Percentiles rank a stretch among this genome's conserved stretches.
These are phyloP conservation scores for Dacryopinax primogenitus DNA, from an alignment of 768 basidiomycete species.

Conservation along the genomic window DNA sequence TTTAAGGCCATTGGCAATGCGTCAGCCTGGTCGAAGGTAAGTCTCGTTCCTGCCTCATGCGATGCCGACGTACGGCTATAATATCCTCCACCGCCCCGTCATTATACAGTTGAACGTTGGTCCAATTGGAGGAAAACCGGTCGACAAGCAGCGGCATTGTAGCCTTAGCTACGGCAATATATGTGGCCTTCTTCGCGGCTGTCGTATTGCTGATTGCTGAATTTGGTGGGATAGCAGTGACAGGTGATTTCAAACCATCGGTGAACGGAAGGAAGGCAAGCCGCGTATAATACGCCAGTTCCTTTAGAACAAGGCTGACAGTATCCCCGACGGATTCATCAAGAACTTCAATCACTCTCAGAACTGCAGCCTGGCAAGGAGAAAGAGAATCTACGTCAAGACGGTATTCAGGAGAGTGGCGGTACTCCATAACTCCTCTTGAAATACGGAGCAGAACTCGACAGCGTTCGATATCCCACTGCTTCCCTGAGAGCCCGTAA, in stretches of 20 bases:
- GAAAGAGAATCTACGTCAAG: conserved; percentile 74
- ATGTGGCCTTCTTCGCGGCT: conserved; percentile 60
- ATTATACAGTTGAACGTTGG: conserved; percentile 47
- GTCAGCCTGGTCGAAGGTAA: conserved; percentile 45
- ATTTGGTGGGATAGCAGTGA: conserved; percentile 13
- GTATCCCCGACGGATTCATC: conserved; percentile 49
- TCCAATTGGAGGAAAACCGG: conserved; percentile 58
- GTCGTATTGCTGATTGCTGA: conserved; percentile 31
- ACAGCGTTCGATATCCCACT: conserved; percentile 56
- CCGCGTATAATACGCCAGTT: conserved; percentile 73
- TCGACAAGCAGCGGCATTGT: conserved; percentile 72
- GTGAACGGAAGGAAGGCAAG: conserved; percentile 80
- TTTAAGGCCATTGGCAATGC: conserved; percentile 86
- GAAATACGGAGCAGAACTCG: conserved; percentile 61
- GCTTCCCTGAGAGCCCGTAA: conserved; percentile 32
- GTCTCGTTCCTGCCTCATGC: not conserved
- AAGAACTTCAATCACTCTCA: conserved; percentile 56
- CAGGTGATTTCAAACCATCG: conserved; percentile 33
- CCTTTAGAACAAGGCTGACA: conserved; percentile 62
- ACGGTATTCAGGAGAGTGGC: conserved; percentile 70
- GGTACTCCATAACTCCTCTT: conserved; percentile 62
- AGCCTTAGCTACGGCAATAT: conserved; percentile 80
- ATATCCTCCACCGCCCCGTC: conserved; percentile 80
- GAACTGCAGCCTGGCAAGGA: conserved; percentile 54
- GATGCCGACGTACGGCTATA: conserved; percentile 43